Percentiles rank a stretch among this genome's conserved stretches.
phyloP scores from a whole-genome alignment of 106 monocot genomes.

The Ottelia alismoides region DNA sequence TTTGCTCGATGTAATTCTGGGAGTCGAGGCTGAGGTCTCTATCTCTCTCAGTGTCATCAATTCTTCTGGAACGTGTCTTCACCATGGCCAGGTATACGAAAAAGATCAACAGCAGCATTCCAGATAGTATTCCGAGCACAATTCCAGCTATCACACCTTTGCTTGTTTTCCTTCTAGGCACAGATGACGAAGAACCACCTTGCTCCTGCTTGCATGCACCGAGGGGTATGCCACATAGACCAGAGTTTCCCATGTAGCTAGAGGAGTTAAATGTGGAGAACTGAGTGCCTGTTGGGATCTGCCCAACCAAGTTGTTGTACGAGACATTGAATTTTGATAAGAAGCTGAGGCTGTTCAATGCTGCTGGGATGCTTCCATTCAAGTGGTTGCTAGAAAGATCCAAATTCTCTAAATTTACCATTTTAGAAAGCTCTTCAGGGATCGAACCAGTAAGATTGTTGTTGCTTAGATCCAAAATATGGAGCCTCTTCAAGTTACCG shows the following conservation, averaged over 20 bases:
- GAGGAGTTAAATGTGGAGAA: constrained; percentile 61
- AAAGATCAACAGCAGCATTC: constrained; percentile 17
- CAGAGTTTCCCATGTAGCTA: constrained; percentile 47
- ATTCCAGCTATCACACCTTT: constrained; percentile 13
- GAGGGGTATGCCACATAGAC: constrained; percentile 25
- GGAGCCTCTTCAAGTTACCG: constrained; percentile 51
- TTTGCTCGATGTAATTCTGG: constrained; percentile 13
- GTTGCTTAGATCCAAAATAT: constrained; percentile 61
- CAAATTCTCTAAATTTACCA: constrained; percentile 54
- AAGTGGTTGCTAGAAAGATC: constrained; percentile 51
- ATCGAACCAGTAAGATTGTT: constrained; percentile 45
- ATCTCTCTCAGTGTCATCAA: constrained; percentile 10
- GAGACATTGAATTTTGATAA: constrained; percentile 70
- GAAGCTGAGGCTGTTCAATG: constrained; percentile 53
- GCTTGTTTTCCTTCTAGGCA: constrained; percentile 14
- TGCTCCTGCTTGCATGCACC: constrained; percentile 14
- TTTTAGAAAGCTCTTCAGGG: constrained; percentile 37
- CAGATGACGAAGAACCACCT: not conserved
- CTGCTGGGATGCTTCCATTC: constrained; percentile 43
- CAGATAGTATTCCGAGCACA: constrained; percentile 26
- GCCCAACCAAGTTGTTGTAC: constrained; percentile 35
- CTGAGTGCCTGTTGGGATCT: constrained; percentile 45
- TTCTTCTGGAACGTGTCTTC: constrained; percentile 10
- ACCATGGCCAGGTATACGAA: constrained; percentile 1
- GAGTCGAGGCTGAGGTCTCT: not conserved